These are phyloP conservation scores for Botrytis galanthina DNA, from an alignment of 2,329 filamentous ascomycete species.

Conservation along the genomic window DNA sequence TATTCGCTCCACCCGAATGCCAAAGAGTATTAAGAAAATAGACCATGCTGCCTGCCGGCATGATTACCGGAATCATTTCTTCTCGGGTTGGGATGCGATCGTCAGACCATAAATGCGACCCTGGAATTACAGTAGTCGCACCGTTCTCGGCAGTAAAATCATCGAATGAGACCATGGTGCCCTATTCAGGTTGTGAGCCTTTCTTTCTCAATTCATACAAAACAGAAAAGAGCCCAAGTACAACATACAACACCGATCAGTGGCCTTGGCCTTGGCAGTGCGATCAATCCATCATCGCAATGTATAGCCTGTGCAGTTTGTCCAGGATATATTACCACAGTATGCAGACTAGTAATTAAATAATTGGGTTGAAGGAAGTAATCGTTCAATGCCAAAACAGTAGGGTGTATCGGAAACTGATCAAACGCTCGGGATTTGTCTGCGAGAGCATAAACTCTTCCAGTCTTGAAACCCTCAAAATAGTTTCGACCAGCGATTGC, in stretches of 20 bases:
- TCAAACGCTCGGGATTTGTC: constrained; percentile 44
- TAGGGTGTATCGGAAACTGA: constrained; percentile 41
- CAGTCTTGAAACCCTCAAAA: constrained; percentile 43
- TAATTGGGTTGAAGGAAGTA: constrained; percentile 43
- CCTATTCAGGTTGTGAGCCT: constrained; percentile 26
- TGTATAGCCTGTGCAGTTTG: constrained; percentile 40
- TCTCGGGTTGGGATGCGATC: constrained; percentile 32
- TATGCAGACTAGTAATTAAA: constrained; percentile 41
- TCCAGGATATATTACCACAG: constrained; percentile 42
- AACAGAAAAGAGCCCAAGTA: not conserved
- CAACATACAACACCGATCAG: constrained; percentile 34
- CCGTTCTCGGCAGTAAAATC: constrained; percentile 37
- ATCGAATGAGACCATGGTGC: constrained; percentile 38
- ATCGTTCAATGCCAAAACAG: constrained; percentile 42
- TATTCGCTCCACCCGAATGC: constrained; percentile 37
- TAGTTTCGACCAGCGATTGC: constrained; percentile 39
- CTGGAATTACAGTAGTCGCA: constrained; percentile 37
- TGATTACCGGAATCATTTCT: constrained; percentile 35
- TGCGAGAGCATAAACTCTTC: constrained; percentile 42
- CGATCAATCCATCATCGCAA: constrained; percentile 39
- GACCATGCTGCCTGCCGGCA: constrained; percentile 36
- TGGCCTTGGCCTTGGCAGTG: constrained; percentile 35
- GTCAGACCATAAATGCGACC: constrained; percentile 37
- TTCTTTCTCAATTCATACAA: not conserved
- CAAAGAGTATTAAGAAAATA: constrained; percentile 38